Percentiles rank a stretch among this genome's conserved stretches.
phyloP scores from a whole-genome alignment of 2,329 filamentous ascomycete genomes.

The Penicillium glabrum region DNA sequence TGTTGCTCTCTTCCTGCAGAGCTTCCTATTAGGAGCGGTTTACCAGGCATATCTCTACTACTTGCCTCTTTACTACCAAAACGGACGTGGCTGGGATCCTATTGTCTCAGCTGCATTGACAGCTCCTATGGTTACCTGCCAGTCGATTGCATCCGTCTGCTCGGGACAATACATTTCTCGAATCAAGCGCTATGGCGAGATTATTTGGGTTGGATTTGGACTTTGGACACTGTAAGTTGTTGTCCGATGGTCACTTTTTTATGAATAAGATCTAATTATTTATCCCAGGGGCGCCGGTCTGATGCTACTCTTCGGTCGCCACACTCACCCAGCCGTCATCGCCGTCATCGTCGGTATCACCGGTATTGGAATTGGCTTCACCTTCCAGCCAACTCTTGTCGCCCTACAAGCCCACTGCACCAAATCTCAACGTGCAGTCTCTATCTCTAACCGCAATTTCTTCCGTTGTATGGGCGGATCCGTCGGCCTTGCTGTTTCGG shows the following conservation, averaged over 20 bases:
- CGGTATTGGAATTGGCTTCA: conserved; percentile 55
- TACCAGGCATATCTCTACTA: conserved; percentile 63
- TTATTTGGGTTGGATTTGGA: conserved; percentile 53
- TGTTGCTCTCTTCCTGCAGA: conserved; percentile 56
- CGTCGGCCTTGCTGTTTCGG: conserved; percentile 58
- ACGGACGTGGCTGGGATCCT: conserved; percentile 49
- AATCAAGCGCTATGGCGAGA: conserved; percentile 57
- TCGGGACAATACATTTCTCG: conserved; percentile 61
- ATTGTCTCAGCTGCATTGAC: conserved; percentile 54
- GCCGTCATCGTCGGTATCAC: conserved; percentile 52
- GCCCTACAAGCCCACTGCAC: conserved; percentile 59
- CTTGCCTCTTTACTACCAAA: conserved; percentile 63
- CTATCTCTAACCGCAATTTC: conserved; percentile 64
- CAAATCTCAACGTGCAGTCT: conserved; percentile 59
- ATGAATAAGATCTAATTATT: neutral
- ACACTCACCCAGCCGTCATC: conserved; percentile 50
- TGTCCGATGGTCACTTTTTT: neutral
- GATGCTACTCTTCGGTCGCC: conserved; percentile 49
- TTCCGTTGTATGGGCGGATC: conserved; percentile 60
- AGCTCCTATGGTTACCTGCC: conserved; percentile 51
- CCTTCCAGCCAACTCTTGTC: conserved; percentile 56
- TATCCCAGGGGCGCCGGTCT: conserved; percentile 50
- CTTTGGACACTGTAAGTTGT: conserved; percentile 47
- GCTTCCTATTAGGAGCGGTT: conserved; percentile 59
- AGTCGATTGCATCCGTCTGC: conserved; percentile 39